Percentiles rank a stretch among this genome's conserved stretches.
Evolutionary conservation across 1,284 basidiomycete genomes (phyloP).

Genomic region (Fomitopsis schrenkii): DNA sequence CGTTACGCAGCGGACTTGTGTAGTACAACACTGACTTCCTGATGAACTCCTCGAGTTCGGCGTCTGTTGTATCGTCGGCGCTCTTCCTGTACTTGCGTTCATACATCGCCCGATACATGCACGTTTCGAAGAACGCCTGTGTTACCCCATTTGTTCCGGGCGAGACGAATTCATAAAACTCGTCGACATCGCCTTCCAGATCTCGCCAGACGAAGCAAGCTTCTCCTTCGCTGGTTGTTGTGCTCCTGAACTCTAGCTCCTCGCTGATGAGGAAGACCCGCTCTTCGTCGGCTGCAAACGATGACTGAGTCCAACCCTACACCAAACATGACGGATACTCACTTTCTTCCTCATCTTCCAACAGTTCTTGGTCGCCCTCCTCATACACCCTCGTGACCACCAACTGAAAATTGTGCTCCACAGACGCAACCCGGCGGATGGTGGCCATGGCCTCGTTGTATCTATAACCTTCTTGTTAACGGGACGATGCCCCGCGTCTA

Average conservation of each 20-base stretch:
- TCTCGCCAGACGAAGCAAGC: slow-evolving; percentile 89
- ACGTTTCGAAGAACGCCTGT: slow-evolving; percentile 85
- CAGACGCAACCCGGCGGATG: slow-evolving; percentile 78
- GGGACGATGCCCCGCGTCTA: background rate
- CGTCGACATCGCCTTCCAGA: slow-evolving; percentile 77
- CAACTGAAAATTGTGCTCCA: slow-evolving; percentile 93
- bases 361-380: slow-evolving; percentile 89
- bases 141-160: slow-evolving; percentile 81
- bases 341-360: slow-evolving; percentile 97
- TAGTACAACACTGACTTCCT: slow-evolving; percentile 55
- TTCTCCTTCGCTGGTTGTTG: slow-evolving; percentile 60
- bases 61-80: slow-evolving; percentile 67
- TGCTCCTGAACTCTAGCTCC: slow-evolving; percentile 80
- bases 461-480: slow-evolving; percentile 36
- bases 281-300: slow-evolving; percentile 77
- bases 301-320: background rate
- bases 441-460: slow-evolving; percentile 96
- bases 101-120: slow-evolving; percentile 92
- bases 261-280: slow-evolving; percentile 89
- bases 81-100: slow-evolving; percentile 81
- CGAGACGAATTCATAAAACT: slow-evolving; percentile 80
- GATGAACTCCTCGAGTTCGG: slow-evolving; percentile 73
- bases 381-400: slow-evolving; percentile 94
- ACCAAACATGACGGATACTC: slow-evolving; percentile 28
- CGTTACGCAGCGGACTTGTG: background rate